A percentile compares a stretch with the other conserved stretches of the same genome.
Conservation (phyloP, 2,329 filamentous ascomycete genomes). For the Teratosphaeria pseudoeucalypti region DNA sequence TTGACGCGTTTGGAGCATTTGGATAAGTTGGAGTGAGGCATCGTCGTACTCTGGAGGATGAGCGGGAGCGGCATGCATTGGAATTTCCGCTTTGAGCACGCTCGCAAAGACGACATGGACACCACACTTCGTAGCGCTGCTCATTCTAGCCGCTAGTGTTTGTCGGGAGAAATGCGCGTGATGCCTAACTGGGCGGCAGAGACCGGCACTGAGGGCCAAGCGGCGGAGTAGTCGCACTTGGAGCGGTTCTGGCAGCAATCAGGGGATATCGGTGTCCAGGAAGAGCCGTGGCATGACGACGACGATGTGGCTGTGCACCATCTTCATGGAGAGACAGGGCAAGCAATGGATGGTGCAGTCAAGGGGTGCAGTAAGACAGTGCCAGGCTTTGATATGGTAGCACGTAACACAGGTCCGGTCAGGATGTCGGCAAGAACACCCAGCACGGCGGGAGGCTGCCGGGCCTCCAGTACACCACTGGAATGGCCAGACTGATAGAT, state of each 20-base stretch:
- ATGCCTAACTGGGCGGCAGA: neutral
- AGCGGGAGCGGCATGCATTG: neutral
- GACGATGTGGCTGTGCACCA: neutral
- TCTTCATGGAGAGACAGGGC: neutral
- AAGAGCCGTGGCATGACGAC: neutral
- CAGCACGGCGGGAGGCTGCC: too few relatives aligned
- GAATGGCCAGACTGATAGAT: neutral
- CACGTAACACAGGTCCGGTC: too few relatives aligned
- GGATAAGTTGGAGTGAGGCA: constrained; percentile 74
- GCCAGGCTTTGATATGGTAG: too few relatives aligned
- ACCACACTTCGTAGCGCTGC: neutral
- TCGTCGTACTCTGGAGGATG: neutral
- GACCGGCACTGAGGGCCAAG: neutral
- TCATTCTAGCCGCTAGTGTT: neutral
- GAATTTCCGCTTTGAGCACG: too few relatives aligned
- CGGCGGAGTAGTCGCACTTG: neutral
- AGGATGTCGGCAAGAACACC: neutral
- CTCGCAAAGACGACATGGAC: too few relatives aligned
- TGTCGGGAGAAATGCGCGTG: neutral
- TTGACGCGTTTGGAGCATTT: constrained; percentile 87
- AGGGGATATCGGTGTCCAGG: neutral
- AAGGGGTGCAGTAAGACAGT: too few relatives aligned
- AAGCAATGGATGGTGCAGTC: neutral
- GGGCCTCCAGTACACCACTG: neutral
- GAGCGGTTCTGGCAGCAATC: neutral